Conservation (phyloP, 768 basidiomycete genomes). For the Lactarius pseudohatsudake region DNA sequence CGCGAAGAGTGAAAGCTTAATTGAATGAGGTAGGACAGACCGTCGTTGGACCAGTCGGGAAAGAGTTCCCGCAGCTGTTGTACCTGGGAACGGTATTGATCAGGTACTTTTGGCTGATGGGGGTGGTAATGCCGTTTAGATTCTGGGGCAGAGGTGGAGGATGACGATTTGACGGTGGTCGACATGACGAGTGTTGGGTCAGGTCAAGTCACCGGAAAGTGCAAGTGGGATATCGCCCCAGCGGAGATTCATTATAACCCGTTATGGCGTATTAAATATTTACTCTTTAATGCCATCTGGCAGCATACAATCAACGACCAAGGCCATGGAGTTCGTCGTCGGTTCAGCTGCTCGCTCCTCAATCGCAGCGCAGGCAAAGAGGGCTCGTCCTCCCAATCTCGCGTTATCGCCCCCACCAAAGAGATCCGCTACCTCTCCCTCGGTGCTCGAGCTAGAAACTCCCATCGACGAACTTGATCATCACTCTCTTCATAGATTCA, state of each 20-base stretch:
- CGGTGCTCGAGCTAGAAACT: conserved; percentile 38
- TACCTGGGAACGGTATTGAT: conserved; percentile 54
- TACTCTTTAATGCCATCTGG: neutral
- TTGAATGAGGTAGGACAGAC: conserved; percentile 37
- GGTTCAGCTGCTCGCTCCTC: conserved; percentile 15
- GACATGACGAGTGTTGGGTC: conserved; percentile 26
- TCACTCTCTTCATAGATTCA: conserved; percentile 33
- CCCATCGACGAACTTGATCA: conserved; percentile 38
- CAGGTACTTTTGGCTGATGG: conserved; percentile 30
- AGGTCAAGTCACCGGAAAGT: neutral
- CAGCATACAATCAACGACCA: conserved; percentile 6
- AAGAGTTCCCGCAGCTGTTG: conserved; percentile 70
- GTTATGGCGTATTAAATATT: neutral
- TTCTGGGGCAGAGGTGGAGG: conserved; percentile 24
- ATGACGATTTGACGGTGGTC: conserved; percentile 34
- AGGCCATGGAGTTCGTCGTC: conserved; percentile 26
- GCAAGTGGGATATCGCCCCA: neutral
- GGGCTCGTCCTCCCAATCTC: conserved; percentile 53
- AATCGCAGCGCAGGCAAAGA: conserved; percentile 35
- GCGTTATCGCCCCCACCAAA: conserved; percentile 38
- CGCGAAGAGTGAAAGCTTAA: conserved; percentile 21
- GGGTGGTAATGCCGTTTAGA: conserved; percentile 33
- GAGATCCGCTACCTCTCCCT: conserved; percentile 32
- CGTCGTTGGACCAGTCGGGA: conserved; percentile 67
- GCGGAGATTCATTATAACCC: conserved; percentile 15